phyloP scores from a whole-genome alignment of 768 basidiomycete genomes.

The Pseudohyphozyma bogoriensis region DNA sequence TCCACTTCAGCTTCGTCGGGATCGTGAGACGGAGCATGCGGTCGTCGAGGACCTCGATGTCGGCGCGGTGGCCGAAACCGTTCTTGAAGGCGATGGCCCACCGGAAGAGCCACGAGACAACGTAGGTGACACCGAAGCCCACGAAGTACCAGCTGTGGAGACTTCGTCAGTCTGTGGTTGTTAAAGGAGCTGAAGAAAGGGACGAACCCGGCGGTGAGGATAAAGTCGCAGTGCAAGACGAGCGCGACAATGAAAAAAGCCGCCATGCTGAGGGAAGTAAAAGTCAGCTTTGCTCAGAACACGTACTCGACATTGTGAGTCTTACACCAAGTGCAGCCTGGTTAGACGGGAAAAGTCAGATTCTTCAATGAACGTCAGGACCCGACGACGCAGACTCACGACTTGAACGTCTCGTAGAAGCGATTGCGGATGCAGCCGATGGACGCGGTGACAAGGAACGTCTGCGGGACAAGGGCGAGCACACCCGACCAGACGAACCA shows the following conservation, averaged over 20 bases:
- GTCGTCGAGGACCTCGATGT: slow-evolving; percentile 11
- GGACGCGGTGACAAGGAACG: background rate
- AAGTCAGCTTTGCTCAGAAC: too few species aligned
- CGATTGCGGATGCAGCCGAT: background rate
- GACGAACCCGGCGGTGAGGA: background rate
- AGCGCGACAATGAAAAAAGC: slow-evolving; percentile 29
- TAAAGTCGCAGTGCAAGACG: slow-evolving; percentile 26
- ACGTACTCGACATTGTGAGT: too few species aligned
- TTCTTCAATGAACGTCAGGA: background rate
- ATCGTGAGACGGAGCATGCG: slow-evolving; percentile 18
- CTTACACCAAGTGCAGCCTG: background rate
- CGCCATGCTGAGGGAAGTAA: background rate
- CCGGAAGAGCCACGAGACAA: slow-evolving; percentile 9
- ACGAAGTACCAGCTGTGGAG: background rate
- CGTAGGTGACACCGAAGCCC: slow-evolving; percentile 7
- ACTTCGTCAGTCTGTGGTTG: too few species aligned
- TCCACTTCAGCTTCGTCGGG: slow-evolving; percentile 7
- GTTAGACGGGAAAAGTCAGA: too few species aligned
- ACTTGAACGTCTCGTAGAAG: slow-evolving; percentile 1
- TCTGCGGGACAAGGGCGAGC: background rate
- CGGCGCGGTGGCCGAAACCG: slow-evolving; percentile 15
- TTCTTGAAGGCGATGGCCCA: slow-evolving; percentile 17
- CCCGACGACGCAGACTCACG: background rate
- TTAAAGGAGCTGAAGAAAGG: too few species aligned
- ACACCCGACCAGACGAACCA: background rate